Conservation (phyloP, 139 green algal species). For the Coccomyxa sp. region DNA sequence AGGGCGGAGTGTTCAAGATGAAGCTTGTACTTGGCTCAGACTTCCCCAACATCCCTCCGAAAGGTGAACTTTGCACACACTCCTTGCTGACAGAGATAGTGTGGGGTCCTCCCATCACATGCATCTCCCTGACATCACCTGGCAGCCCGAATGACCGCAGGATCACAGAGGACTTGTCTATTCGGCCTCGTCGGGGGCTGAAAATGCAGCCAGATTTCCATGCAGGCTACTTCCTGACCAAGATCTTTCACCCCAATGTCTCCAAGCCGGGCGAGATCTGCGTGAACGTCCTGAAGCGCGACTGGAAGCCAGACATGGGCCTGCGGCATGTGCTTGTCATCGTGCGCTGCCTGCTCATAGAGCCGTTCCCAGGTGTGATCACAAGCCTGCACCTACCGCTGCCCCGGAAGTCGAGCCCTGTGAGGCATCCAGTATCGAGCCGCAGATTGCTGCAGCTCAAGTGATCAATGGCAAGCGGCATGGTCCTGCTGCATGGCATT, state of each 20-base stretch:
- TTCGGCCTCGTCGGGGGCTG: background rate
- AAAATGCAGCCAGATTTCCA: background rate
- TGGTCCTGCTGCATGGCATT: no score
- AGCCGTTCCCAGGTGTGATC: conserved; percentile 97
- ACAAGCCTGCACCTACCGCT: no score
- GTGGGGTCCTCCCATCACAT: background rate
- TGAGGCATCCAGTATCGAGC: no score
- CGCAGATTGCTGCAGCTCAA: no score
- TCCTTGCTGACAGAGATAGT: background rate
- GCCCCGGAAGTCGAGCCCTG: no score
- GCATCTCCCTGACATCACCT: background rate
- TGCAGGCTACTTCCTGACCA: conserved; percentile 82
- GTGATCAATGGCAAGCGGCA: no score
- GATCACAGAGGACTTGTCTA: background rate
- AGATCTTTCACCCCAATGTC: conserved; percentile 98
- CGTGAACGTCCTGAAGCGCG: conserved; percentile 96
- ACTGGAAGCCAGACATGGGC: conserved; percentile 86
- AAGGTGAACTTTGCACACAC: conserved; percentile 35
- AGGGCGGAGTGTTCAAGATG: conserved; percentile 86
- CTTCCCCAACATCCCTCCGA: conserved; percentile 58
- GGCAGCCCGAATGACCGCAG: no score
- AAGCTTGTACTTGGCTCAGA: conserved; percentile 58
- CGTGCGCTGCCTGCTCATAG: conserved; percentile 90
- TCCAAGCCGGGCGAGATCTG: conserved; percentile 90
- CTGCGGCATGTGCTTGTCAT: conserved; percentile 86